Evolutionary conservation across 306 rosid genomes (phyloP).

Genomic region (Aeschynomene evenia): DNA sequence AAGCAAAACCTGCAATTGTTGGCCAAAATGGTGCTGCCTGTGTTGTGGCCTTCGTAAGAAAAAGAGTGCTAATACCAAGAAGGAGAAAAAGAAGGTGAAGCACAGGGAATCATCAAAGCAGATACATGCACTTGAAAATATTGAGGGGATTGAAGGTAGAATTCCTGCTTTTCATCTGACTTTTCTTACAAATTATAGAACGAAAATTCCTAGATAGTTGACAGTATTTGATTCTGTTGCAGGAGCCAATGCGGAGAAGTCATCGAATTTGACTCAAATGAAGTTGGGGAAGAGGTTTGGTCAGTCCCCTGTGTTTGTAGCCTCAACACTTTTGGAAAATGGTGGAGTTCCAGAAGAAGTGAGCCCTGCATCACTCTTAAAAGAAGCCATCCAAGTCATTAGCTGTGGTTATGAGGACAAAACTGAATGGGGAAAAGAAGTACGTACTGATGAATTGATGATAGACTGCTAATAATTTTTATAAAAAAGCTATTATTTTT

Average conservation of each 20-base stretch:
- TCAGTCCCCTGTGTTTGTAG: conserved; percentile 86
- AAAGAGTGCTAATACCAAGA: conserved; percentile 57
- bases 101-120: conserved; percentile 94
- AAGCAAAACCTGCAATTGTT: conserved; percentile 93
- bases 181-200: not conserved
- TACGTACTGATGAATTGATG: conserved; percentile 25
- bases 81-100: conserved; percentile 75
- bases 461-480: not conserved
- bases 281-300: conserved; percentile 92
- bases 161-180: conserved; percentile 3
- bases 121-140: conserved; percentile 95
- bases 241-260: conserved; percentile 50
- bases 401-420: conserved; percentile 98
- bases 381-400: conserved; percentile 93
- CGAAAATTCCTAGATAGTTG: not conserved
- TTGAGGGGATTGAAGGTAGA: conserved; percentile 73
- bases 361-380: conserved; percentile 81
- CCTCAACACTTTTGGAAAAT: conserved; percentile 71
- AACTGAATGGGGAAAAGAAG: conserved; percentile 99
- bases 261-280: conserved; percentile 52
- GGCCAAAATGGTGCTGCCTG: conserved; percentile 83
- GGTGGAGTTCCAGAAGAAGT: conserved; percentile 69
- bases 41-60: conserved; percentile 62
- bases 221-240: conserved; percentile 33
- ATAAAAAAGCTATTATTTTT: not conserved